Evolutionary conservation across 140 eudicot genomes (phyloP), one percentile per base, ranked within the genome.

Genomic region (Stevia rebaudiana): DNA sequence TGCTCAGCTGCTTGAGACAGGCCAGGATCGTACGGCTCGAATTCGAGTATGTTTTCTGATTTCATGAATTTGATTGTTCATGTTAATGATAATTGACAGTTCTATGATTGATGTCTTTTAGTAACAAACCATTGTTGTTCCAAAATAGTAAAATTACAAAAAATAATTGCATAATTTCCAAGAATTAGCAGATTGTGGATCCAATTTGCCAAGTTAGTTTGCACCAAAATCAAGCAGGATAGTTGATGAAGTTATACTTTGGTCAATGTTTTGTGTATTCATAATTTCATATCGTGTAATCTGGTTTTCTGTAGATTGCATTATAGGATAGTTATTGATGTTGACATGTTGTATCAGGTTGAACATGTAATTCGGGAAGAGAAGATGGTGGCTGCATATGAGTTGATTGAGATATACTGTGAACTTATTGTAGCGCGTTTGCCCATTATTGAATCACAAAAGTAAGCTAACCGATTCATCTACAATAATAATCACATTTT

Each of bases 321-420:
- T 30, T 30, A 33, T 3, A 17, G 19, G 0, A 12, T 48, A 24
- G 23, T 62, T 8, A 31, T 55, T 18, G 8, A n/a, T n/a, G n/a
- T n/a, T n/a, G n/a, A n/a, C n/a, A 16, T 54, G 35, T 63, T 50
- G 0, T 10, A 56, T 72, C 82, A 92, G 98, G 98, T 92, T 58
- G 96, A 92, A 60, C 98, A 92, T 81, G 95, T 92, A 35, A 79
- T 92, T 59, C 74, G 96, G 69, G 98, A 92, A 77, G 95, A 92
- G 87, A 92, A 92, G 80, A 85, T 75, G 87, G 80, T 92, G 41
- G 94, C 94, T 36, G 98, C 98, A 16, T 92, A 78, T 74, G 98
- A 88, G 0, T 82, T 92, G 40, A 73, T 92, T 41, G 95, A 85
- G 80, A 69, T 92, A 50, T 92, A 92, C 43, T 92, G 87, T 81